Evolutionary conservation across 1,284 basidiomycete species (phyloP).

Genomic region (Hemileccinum hortonii): DNA sequence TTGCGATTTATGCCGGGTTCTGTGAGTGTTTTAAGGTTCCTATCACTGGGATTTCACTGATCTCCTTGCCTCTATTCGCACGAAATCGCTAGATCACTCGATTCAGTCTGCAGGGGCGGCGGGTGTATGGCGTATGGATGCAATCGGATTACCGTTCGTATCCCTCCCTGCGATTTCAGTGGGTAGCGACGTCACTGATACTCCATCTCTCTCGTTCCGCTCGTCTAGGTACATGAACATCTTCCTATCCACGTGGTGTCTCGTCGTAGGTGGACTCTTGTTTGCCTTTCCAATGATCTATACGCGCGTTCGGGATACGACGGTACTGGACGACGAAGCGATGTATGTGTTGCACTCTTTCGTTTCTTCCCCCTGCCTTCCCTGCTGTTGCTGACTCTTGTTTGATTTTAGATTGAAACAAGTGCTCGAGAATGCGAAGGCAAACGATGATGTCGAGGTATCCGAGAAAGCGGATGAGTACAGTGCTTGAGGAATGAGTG

Average conservation of each 20-base stretch:
- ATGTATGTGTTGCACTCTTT: conserved; percentile 10
- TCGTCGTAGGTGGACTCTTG: conserved; percentile 30
- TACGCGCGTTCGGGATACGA: conserved; percentile 31
- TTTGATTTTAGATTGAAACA: too few relatives aligned
- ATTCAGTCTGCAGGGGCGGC: conserved; percentile 39
- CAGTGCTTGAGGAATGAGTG: too few relatives aligned
- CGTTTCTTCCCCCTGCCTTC: too few relatives aligned
- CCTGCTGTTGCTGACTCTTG: too few relatives aligned
- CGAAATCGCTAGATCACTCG: conserved; percentile 28
- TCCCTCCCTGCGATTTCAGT: not conserved
- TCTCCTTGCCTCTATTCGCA: not conserved
- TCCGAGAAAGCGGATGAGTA: too few relatives aligned
- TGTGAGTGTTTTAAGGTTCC: conserved; percentile 24
- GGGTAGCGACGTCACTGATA: too few relatives aligned
- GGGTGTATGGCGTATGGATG: conserved; percentile 38
- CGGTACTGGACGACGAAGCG: conserved; percentile 30
- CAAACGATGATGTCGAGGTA: too few relatives aligned
- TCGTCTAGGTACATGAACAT: conserved; percentile 19
- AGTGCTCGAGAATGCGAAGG: too few relatives aligned
- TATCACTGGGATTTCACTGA: not conserved
- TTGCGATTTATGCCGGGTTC: conserved; percentile 43
- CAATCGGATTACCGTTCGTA: conserved; percentile 24
- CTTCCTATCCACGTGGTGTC: conserved; percentile 34
- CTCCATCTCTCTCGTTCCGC: not conserved
- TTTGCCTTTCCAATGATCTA: conserved; percentile 37